These are phyloP conservation scores for Pseudocercospora ulei DNA, from an alignment of 2,329 filamentous ascomycete species.

Conservation along the genomic window DNA sequence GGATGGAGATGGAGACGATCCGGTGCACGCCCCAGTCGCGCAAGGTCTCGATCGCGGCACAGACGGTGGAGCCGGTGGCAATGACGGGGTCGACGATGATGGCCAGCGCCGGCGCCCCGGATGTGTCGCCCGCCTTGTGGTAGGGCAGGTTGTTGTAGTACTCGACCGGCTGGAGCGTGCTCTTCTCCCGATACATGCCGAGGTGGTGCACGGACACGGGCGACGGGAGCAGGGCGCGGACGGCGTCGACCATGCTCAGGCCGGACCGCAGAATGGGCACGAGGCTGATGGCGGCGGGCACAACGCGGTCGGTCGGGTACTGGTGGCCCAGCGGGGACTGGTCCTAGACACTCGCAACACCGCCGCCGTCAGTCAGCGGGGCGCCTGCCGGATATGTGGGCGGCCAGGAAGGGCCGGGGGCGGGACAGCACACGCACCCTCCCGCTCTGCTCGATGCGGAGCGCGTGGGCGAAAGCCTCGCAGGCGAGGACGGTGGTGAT, in stretches of 20 bases:
- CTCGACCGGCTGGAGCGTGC: constrained; percentile 78
- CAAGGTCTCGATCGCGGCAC: constrained; percentile 79
- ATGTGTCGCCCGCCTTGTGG: constrained; percentile 44
- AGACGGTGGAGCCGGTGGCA: constrained; percentile 82
- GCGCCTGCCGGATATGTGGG: constrained; percentile 20
- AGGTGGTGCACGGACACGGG: constrained; percentile 84
- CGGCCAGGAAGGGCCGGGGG: constrained; percentile 23
- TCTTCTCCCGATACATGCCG: constrained; percentile 83
- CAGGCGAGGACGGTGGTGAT: constrained; percentile 72
- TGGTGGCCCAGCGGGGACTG: constrained; percentile 67
- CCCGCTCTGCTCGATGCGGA: constrained; percentile 51
- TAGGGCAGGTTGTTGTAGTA: constrained; percentile 97
- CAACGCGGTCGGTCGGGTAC: constrained; percentile 57
- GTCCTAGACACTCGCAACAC: constrained; percentile 45
- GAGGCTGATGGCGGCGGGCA: constrained; percentile 61
- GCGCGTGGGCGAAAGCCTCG: constrained; percentile 61
- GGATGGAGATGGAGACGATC: constrained; percentile 64
- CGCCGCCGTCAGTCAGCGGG: constrained; percentile 12
- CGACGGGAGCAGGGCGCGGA: constrained; percentile 70
- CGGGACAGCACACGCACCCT: constrained; percentile 48
- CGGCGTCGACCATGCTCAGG: constrained; percentile 78
- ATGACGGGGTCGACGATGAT: constrained; percentile 88
- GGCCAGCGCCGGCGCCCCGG: constrained; percentile 52
- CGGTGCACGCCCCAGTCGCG: constrained; percentile 82
- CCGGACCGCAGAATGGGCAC: constrained; percentile 90